phyloP scores from a whole-genome alignment of 768 basidiomycete genomes.

The Lactifluus echinatus region DNA sequence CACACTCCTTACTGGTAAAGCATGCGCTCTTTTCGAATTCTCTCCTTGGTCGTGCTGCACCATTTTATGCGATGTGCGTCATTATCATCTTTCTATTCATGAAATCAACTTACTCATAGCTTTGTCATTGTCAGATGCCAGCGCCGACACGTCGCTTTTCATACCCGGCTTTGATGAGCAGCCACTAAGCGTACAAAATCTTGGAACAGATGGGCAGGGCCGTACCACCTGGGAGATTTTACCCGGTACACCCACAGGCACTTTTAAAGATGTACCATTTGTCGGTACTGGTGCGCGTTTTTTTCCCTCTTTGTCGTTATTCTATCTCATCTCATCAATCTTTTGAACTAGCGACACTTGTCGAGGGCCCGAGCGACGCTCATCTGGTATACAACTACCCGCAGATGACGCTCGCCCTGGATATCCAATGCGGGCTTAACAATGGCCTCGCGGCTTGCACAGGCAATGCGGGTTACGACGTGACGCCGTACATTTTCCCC shows the following conservation, averaged over 20 bases:
- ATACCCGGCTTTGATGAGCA: conserved; percentile 9
- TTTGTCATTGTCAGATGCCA: not conserved
- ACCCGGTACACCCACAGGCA: not conserved
- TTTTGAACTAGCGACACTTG: not conserved
- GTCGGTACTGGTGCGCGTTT: conserved; percentile 1
- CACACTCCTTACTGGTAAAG: conserved; percentile 7
- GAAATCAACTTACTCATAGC: not conserved
- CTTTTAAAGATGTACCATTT: not conserved
- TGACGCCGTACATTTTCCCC: not conserved
- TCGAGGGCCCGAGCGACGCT: conserved; percentile 6
- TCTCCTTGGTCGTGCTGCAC: not conserved
- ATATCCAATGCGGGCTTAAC: conserved; percentile 4
- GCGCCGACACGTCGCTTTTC: conserved; percentile 5
- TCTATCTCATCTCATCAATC: not conserved
- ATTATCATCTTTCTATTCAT: not conserved
- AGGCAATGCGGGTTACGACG: not conserved
- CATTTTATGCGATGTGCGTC: not conserved
- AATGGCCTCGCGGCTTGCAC: conserved; percentile 1
- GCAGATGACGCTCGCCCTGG: not conserved
- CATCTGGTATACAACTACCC: conserved; percentile 1
- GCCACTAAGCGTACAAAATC: conserved; percentile 4
- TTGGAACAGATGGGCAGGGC: conserved; percentile 2
- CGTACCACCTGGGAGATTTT: conserved; percentile 10
- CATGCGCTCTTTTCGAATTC: not conserved
- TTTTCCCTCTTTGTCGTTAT: not conserved